Evolutionary conservation across 2,329 filamentous ascomycete genomes (phyloP).

Genomic region (Fusarium pininemorale): DNA sequence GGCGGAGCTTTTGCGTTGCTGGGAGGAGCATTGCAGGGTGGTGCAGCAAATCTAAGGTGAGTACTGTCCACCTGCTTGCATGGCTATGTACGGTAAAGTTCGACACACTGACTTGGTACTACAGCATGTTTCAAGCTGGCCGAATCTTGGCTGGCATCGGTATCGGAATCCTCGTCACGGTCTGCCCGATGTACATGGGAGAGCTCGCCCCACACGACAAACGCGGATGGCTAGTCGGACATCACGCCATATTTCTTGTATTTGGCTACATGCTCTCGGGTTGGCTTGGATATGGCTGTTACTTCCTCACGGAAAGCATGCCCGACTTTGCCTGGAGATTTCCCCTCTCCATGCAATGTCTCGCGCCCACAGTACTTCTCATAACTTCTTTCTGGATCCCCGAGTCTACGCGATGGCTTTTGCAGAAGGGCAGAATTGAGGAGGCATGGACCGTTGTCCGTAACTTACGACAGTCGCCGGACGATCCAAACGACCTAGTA

Average conservation of each 20-base stretch:
- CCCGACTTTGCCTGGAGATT: conserved; percentile 53
- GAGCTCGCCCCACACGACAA: conserved; percentile 49
- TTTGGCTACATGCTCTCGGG: conserved; percentile 55
- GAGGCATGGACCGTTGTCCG: conserved; percentile 56
- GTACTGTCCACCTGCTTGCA: background rate
- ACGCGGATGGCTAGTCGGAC: conserved; percentile 59
- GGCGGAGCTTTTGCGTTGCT: conserved; percentile 54
- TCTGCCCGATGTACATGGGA: conserved; percentile 49
- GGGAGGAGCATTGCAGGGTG: conserved; percentile 57
- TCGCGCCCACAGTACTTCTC: conserved; percentile 50
- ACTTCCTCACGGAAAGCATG: conserved; percentile 35
- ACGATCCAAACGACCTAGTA: conserved; percentile 51
- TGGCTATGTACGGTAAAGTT: accelerated
- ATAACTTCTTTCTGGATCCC: conserved; percentile 49
- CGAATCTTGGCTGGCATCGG: conserved; percentile 56
- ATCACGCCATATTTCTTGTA: conserved; percentile 57
- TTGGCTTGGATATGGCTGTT: conserved; percentile 49
- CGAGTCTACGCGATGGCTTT: conserved; percentile 58
- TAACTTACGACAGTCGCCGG: conserved; percentile 42
- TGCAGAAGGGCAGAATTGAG: conserved; percentile 54
- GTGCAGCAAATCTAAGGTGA: conserved; percentile 53
- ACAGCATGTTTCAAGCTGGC: conserved; percentile 51
- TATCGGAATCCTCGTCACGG: conserved; percentile 49
- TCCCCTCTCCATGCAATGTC: conserved; percentile 52
- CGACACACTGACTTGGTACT: background rate